Conservation (phyloP, 2,329 filamentous ascomycete species). For the Botrytis sinoallii region DNA sequence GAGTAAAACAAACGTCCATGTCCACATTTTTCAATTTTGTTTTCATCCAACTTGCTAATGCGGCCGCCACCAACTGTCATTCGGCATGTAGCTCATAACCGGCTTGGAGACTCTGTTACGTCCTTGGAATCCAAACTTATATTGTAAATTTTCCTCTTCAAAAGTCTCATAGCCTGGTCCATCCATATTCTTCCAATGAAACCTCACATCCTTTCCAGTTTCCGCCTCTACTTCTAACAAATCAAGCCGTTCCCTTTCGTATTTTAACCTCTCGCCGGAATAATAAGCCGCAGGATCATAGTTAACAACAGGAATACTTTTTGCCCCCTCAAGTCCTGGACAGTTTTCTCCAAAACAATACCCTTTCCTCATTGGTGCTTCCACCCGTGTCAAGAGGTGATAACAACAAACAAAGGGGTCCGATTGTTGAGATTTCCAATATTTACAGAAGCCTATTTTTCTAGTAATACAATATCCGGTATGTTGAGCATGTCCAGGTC, state of each 20-base stretch:
- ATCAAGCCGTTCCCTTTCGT: not conserved
- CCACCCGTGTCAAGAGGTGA: not conserved
- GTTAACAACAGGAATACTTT: not conserved
- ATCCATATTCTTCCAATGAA: not conserved
- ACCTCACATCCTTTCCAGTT: not conserved
- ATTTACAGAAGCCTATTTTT: not conserved
- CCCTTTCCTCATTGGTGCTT: not conserved
- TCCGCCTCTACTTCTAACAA: not conserved
- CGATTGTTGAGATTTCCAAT: not conserved
- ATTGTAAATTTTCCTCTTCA: not conserved
- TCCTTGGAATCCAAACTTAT: not conserved
- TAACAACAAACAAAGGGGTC: not conserved
- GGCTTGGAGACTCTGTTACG: not conserved
- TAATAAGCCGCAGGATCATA: not conserved
- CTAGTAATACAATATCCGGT: not conserved
- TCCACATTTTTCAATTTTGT: not conserved
- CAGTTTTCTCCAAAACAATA: not conserved
- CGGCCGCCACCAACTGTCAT: not conserved
- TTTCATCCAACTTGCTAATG: not conserved
- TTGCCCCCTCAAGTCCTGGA: not conserved
- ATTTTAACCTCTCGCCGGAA: not conserved
- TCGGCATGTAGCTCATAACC: not conserved
- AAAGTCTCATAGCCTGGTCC: not conserved
- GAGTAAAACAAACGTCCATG: not conserved
- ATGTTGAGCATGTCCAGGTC: not conserved